phyloP scores from a whole-genome alignment of 768 basidiomycete species.

The Suillus weaverae region DNA sequence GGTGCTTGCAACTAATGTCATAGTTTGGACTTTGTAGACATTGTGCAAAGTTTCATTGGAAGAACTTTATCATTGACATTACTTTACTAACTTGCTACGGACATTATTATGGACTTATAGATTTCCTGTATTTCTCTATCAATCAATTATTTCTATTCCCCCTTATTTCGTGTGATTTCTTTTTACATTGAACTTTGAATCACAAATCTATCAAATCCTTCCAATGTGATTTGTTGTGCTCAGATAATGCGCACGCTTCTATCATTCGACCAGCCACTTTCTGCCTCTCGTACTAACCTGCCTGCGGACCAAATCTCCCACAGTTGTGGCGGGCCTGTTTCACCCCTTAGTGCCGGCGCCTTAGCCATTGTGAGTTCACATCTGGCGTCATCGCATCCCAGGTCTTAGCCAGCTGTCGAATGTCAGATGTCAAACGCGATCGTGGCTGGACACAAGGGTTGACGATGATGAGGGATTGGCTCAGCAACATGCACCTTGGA shows the following conservation, averaged over 20 bases:
- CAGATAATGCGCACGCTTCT: conserved; percentile 57
- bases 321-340: not conserved
- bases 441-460: conserved; percentile 55
- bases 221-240: conserved; percentile 58
- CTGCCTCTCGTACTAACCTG: too few relatives aligned
- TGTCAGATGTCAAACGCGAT: conserved; percentile 59
- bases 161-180: not conserved
- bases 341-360: not conserved
- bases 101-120: not conserved
- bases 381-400: conserved; percentile 61
- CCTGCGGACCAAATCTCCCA: too few relatives aligned
- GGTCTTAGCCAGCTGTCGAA: conserved; percentile 47
- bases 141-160: not conserved
- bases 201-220: conserved; percentile 14
- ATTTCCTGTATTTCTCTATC: not conserved
- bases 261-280: not conserved
- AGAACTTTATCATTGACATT: not conserved
- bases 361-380: conserved; percentile 23
- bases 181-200: too few relatives aligned
- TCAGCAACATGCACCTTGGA: conserved; percentile 43
- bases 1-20: conserved; percentile 20
- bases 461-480: conserved; percentile 25
- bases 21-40: too few relatives aligned
- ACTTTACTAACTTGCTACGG: not conserved
- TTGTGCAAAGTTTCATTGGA: not conserved